Percentiles rank a stretch among this genome's conserved stretches.
Evolutionary conservation across 192 early-diverging fungal species (phyloP).

Genomic region (Coemansia sp.): DNA sequence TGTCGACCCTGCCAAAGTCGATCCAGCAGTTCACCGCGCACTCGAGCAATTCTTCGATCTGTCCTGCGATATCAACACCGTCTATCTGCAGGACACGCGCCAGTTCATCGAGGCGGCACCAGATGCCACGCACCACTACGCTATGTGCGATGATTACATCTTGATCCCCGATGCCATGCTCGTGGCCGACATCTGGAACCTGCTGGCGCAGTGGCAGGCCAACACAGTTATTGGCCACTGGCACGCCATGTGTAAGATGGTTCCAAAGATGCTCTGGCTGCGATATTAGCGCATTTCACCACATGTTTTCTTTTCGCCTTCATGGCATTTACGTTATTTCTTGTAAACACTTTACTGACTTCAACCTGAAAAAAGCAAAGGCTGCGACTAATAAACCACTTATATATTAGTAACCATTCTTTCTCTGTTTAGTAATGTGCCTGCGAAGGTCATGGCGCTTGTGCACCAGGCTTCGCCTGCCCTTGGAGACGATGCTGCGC

Average conservation of each 20-base stretch:
- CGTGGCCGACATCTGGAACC: constrained; percentile 66
- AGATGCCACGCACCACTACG: constrained; percentile 68
- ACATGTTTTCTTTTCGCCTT: not conserved
- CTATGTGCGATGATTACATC: constrained; percentile 86
- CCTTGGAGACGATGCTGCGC: constrained; percentile 69
- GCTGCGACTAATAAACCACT: too few relatives aligned
- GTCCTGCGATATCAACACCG: constrained; percentile 51
- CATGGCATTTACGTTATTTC: too few relatives aligned
- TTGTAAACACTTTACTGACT: too few relatives aligned
- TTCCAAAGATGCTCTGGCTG: constrained; percentile 72
- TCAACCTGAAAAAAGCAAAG: too few relatives aligned
- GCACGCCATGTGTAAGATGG: constrained; percentile 68
- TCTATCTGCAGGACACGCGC: constrained; percentile 75
- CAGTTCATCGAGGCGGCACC: constrained; percentile 64
- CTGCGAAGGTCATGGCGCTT: constrained; percentile 61
- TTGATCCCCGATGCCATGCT: constrained; percentile 36
- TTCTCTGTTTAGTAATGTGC: constrained; percentile 49
- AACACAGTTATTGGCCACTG: constrained; percentile 66
- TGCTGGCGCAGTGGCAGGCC: constrained; percentile 61
- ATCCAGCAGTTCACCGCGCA: constrained; percentile 69
- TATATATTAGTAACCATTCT: constrained; percentile 32
- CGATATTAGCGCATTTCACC: constrained; percentile 52
- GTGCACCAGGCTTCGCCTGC: constrained; percentile 71
- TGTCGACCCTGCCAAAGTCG: constrained; percentile 84
- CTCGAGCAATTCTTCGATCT: constrained; percentile 73